Evolutionary conservation across 106 monocot species (phyloP).

Genomic region (Iris macrosiphon): DNA sequence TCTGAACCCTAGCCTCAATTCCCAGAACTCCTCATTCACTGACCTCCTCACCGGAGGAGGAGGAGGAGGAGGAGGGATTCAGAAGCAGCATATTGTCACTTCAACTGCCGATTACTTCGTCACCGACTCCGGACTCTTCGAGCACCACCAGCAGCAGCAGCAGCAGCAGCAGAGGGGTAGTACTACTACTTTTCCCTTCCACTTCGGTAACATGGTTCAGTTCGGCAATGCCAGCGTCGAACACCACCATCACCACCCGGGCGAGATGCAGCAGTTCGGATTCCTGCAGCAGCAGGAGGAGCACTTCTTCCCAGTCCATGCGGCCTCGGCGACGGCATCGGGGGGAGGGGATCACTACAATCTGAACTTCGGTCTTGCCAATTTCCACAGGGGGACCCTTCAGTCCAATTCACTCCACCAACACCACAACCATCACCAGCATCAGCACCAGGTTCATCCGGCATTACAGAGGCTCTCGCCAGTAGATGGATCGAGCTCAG

Average conservation of each 20-base stretch:
- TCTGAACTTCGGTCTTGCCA: constrained; percentile 76
- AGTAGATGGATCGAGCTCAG: constrained; percentile 55
- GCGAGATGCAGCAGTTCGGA: constrained; percentile 9
- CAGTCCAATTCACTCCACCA: too few species aligned
- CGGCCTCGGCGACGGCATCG: constrained; percentile 31
- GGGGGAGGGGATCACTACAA: constrained; percentile 51
- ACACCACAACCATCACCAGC: constrained; percentile 28
- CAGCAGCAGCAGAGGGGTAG: too few species aligned
- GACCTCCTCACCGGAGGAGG: constrained; percentile 68
- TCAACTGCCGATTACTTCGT: constrained; percentile 64
- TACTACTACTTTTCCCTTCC: too few species aligned
- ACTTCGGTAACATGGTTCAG: constrained; percentile 53
- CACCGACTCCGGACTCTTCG: constrained; percentile 21
- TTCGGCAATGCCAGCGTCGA: constrained; percentile 19
- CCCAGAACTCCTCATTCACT: constrained; percentile 73
- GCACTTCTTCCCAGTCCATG: constrained; percentile 12
- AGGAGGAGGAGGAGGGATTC: neutral
- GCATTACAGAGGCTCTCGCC: too few species aligned
- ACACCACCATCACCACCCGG: too few species aligned
- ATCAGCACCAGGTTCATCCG: too few species aligned
- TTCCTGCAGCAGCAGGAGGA: constrained; percentile 14
- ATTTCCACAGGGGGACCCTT: constrained; percentile 83
- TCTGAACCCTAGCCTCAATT: constrained; percentile 16
- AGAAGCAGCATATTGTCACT: constrained; percentile 22
- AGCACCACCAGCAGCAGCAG: constrained; percentile 20